A percentile compares a stretch with the other conserved stretches of the same genome.
Evolutionary conservation across 2,329 filamentous ascomycete species (phyloP).

Genomic region (Ophiostoma novo-ulmi): DNA sequence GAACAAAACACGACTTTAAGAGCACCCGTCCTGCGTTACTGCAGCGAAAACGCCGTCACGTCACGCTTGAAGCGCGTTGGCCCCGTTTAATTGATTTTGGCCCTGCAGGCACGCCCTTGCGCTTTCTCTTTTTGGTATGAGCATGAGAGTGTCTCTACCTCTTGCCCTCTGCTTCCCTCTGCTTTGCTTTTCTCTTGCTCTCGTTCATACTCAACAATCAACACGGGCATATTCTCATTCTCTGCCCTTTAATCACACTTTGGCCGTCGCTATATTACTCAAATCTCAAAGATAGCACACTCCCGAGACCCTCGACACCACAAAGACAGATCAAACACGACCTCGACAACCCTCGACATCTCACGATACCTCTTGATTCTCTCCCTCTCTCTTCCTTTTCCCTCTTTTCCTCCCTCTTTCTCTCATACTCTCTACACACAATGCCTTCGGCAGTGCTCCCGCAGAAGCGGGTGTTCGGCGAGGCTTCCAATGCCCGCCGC

Average conservation of each 20-base stretch:
- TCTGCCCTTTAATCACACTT: background rate
- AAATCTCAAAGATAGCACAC: background rate
- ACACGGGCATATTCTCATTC: background rate
- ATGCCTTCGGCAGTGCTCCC: slow-evolving; percentile 53
- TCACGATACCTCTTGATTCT: background rate
- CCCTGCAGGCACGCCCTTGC: slow-evolving; percentile 8
- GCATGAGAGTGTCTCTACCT: background rate
- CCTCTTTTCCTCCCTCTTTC: background rate
- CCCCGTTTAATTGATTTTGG: slow-evolving; percentile 26
- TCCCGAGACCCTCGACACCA: background rate
- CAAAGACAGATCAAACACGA: background rate
- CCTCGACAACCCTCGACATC: background rate
- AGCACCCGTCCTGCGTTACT: slow-evolving; percentile 23
- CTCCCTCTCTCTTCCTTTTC: background rate
- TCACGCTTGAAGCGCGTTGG: slow-evolving; percentile 32
- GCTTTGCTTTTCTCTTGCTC: background rate
- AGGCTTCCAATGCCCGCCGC: slow-evolving; percentile 59
- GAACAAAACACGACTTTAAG: slow-evolving; percentile 27
- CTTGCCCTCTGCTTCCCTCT: background rate
- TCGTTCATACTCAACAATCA: background rate
- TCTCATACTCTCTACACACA: slow-evolving; percentile 14
- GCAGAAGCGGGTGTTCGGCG: slow-evolving; percentile 68
- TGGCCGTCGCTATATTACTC: background rate
- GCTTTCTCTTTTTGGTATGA: background rate
- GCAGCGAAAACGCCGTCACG: slow-evolving; percentile 25